Conservation (phyloP, 116 monocot genomes). For the Iris pallida region DNA sequence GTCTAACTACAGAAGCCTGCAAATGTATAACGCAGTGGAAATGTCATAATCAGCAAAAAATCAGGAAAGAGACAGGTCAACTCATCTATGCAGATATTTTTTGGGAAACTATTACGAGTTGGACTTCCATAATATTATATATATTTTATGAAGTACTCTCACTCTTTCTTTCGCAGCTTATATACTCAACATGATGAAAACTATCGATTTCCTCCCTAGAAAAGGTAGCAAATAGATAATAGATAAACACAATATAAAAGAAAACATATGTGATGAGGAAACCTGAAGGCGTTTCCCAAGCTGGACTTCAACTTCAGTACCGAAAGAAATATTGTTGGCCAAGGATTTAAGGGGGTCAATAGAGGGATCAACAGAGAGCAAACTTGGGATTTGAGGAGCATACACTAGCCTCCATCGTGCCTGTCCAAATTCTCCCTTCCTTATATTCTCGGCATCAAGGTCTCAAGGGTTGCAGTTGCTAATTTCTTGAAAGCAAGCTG, state of each 20-base stretch:
- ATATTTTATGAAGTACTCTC: too few relatives aligned
- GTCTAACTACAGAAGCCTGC: conserved; percentile 88
- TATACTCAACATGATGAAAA: too few relatives aligned
- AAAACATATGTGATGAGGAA: neutral
- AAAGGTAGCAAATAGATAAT: too few relatives aligned
- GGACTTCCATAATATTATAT: too few relatives aligned
- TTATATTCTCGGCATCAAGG: conserved; percentile 98
- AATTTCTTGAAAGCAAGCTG: conserved; percentile 96
- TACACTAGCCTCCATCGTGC: conserved; percentile 96
- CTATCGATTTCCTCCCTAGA: too few relatives aligned
- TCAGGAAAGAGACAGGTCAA: too few relatives aligned
- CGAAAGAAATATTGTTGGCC: conserved; percentile 93
- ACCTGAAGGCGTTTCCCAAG: conserved; percentile 98
- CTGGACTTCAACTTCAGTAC: conserved; percentile 95
- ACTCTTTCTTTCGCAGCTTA: too few relatives aligned
- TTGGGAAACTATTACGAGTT: too few relatives aligned
- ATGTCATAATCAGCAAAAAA: too few relatives aligned
- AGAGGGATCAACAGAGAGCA: conserved; percentile 89
- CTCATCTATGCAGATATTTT: too few relatives aligned
- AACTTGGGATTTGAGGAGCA: conserved; percentile 93
- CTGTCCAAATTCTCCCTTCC: conserved; percentile 95
- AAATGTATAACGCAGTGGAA: neutral
- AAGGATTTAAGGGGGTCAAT: conserved; percentile 85
- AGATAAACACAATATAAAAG: neutral
- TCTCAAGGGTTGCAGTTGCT: conserved; percentile 91